Evolutionary conservation across 768 basidiomycete genomes (phyloP).

Genomic region (Pleurotus sapidus): DNA sequence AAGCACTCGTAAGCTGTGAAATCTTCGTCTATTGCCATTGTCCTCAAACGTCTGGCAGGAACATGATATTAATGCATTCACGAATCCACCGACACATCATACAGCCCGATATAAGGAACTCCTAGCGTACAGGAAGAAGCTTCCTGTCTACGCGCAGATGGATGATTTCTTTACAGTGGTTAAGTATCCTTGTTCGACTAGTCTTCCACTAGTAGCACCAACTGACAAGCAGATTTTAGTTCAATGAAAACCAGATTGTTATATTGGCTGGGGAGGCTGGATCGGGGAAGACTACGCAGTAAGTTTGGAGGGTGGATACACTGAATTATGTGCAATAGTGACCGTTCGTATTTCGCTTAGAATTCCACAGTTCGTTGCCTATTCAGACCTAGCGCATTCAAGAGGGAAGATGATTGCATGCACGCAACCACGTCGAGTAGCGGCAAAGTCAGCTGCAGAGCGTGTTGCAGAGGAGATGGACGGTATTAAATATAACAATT

Average conservation of each 20-base stretch:
- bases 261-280: slow-evolving; percentile 95
- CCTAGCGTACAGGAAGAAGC: slow-evolving; percentile 75
- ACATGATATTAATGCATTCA: slow-evolving; percentile 86
- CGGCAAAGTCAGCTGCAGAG: slow-evolving; percentile 97
- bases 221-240: slow-evolving; percentile 33
- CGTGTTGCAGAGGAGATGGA: slow-evolving; percentile 99
- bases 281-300: slow-evolving; percentile 96
- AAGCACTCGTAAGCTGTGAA: slow-evolving; percentile 58
- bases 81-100: slow-evolving; percentile 56
- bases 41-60: slow-evolving; percentile 43
- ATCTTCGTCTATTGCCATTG: background rate
- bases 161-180: slow-evolving; percentile 83
- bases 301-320: slow-evolving; percentile 25
- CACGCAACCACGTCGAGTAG: slow-evolving; percentile 94
- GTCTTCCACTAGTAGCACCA: too few relatives aligned
- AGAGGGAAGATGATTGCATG: slow-evolving; percentile 92
- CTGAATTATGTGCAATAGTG: background rate
- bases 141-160: slow-evolving; percentile 94
- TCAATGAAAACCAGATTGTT: slow-evolving; percentile 78
- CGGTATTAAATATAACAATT: slow-evolving; percentile 38
- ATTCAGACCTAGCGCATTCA: slow-evolving; percentile 88
- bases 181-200: slow-evolving; percentile 31
- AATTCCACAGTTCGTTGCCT: slow-evolving; percentile 96
- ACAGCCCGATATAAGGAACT: slow-evolving; percentile 84
- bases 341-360: slow-evolving; percentile 32